These are phyloP conservation scores for Fusarium poae DNA, from an alignment of 2,329 filamentous ascomycete species.

Conservation along the genomic window DNA sequence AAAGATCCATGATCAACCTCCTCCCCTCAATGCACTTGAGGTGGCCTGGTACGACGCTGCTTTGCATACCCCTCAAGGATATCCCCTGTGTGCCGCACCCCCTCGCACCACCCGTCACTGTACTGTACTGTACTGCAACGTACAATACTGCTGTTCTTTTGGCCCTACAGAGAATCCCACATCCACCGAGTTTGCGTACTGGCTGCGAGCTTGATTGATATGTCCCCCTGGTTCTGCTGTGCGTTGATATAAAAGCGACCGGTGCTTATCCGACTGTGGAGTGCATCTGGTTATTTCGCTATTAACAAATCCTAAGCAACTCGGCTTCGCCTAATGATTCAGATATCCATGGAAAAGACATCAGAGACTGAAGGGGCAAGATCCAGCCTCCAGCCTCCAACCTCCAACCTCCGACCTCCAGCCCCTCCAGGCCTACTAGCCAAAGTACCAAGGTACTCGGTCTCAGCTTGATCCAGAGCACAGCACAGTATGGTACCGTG, in stretches of 20 bases:
- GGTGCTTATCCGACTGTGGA: constrained; percentile 48
- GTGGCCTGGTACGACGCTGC: constrained; percentile 52
- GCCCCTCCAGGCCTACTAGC: not conserved
- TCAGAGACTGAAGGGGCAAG: constrained; percentile 22
- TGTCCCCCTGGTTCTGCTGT: constrained; percentile 46
- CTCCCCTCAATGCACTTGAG: constrained; percentile 42
- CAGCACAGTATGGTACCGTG: constrained; percentile 39
- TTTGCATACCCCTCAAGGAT: constrained; percentile 49
- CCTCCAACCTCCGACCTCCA: not conserved
- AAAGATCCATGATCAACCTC: constrained; percentile 47
- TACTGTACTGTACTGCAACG: constrained; percentile 6
- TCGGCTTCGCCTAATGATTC: constrained; percentile 11
- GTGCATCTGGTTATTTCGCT: constrained; percentile 19
- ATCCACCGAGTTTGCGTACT: constrained; percentile 44
- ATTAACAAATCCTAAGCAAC: not conserved
- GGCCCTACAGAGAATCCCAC: constrained; percentile 41
- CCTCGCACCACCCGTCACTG: constrained; percentile 46
- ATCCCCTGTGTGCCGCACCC: constrained; percentile 43
- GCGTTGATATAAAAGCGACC: constrained; percentile 48
- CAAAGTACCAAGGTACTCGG: constrained; percentile 16
- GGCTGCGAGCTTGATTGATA: constrained; percentile 37
- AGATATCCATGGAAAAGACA: constrained; percentile 22
- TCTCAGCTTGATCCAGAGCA: constrained; percentile 31
- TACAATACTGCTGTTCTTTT: constrained; percentile 34
- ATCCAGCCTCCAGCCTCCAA: constrained; percentile 23